Evolutionary conservation across 768 basidiomycete genomes (phyloP).

Genomic region (Phanerochaete carnosa): DNA sequence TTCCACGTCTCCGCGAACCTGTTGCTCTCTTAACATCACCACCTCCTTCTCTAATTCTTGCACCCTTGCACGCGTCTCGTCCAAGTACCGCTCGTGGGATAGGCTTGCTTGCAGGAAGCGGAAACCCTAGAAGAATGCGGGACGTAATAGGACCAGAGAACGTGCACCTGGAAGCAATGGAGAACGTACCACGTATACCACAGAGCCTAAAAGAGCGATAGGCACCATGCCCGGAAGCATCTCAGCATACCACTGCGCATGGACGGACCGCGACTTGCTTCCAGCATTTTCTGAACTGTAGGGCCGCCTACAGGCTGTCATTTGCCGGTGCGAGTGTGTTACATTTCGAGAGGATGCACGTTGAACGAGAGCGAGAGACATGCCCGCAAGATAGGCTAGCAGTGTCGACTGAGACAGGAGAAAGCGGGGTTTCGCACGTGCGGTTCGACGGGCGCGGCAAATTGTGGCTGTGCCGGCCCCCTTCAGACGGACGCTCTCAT

Average conservation of each 20-base stretch:
- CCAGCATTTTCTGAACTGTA: not conserved
- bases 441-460: not conserved
- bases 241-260: slow-evolving; percentile 66
- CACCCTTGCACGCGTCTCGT: slow-evolving; percentile 54
- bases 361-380: not conserved
- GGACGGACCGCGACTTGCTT: slow-evolving; percentile 38
- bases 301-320: not conserved
- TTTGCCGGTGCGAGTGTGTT: not conserved
- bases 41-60: slow-evolving; percentile 59
- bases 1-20: not conserved
- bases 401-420: not conserved
- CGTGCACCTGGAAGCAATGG: not conserved
- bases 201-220: slow-evolving; percentile 72
- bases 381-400: not conserved
- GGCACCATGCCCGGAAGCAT: slow-evolving; percentile 77
- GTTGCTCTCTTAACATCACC: slow-evolving; percentile 24
- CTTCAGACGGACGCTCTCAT: not conserved
- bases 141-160: not conserved
- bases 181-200: slow-evolving; percentile 64
- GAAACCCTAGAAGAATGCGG: slow-evolving; percentile 45
- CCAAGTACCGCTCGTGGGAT: slow-evolving; percentile 69
- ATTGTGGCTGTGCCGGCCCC: not conserved
- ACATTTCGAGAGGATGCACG: not conserved
- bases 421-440: not conserved
- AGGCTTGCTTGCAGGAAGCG: slow-evolving; percentile 60